Evolutionary conservation across 2,329 filamentous ascomycete genomes (phyloP).

Genomic region (Diaporthe sp.): DNA sequence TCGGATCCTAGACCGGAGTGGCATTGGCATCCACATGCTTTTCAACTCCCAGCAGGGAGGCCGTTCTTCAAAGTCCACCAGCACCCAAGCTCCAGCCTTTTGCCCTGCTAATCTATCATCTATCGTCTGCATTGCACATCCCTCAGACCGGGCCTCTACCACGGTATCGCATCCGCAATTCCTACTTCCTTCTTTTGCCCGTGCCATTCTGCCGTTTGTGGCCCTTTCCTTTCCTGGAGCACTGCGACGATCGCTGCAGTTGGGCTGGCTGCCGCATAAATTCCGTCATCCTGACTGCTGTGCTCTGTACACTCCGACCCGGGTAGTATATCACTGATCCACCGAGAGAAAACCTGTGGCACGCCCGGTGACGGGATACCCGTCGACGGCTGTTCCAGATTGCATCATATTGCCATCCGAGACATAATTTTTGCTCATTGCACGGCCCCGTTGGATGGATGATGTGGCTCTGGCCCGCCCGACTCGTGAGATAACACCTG

Average conservation of each 20-base stretch:
- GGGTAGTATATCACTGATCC: conserved; percentile 3
- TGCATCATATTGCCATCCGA: conserved; percentile 28
- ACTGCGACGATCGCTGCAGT: conserved; percentile 19
- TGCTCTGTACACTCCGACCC: neutral
- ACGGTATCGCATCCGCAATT: conserved; percentile 18
- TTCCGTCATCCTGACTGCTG: conserved; percentile 26
- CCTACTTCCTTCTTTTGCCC: conserved; percentile 23
- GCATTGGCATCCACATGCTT: conserved; percentile 36
- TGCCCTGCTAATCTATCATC: conserved; percentile 14
- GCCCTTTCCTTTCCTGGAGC: neutral
- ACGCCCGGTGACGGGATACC: neutral
- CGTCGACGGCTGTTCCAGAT: neutral
- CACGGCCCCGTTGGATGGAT: conserved; percentile 15
- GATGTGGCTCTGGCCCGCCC: conserved; percentile 24
- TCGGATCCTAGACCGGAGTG: conserved; percentile 32
- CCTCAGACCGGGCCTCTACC: conserved; percentile 19
- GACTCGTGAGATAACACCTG: conserved; percentile 29
- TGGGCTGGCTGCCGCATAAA: conserved; percentile 15
- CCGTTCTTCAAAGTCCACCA: conserved; percentile 13
- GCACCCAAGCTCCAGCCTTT: conserved; percentile 3
- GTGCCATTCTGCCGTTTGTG: conserved; percentile 1
- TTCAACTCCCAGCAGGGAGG: conserved; percentile 29
- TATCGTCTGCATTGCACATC: conserved; percentile 19
- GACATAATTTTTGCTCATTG: conserved; percentile 29
- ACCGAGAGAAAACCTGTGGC: neutral